A percentile compares a stretch with the other conserved stretches of the same genome.
Evolutionary conservation across 495 filamentous ascomycete genomes (phyloP).

Genomic region (Penicillium paxilli): DNA sequence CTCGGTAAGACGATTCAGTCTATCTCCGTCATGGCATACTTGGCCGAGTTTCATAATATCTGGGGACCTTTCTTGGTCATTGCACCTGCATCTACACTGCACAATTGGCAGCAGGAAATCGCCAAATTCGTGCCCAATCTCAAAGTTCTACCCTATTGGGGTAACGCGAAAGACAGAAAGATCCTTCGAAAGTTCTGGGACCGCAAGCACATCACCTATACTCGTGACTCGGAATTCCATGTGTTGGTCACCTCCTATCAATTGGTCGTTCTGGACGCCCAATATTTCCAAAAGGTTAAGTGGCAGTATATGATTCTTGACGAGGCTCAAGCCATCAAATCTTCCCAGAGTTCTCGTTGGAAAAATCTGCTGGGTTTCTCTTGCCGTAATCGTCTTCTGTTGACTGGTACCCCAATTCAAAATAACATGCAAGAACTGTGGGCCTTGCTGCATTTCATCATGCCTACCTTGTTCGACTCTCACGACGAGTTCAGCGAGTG

Average conservation of each 20-base stretch:
- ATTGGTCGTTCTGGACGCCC: constrained; percentile 89
- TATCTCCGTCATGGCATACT: constrained; percentile 98
- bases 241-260: constrained; percentile 97
- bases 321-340: constrained; percentile 98
- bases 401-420: constrained; percentile 97
- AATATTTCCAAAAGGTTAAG: constrained; percentile 97
- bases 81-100: constrained; percentile 90
- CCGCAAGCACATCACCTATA: constrained; percentile 93
- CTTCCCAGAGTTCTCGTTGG: constrained; percentile 93
- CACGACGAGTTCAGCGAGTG: constrained; percentile 99
- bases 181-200: constrained; percentile 99
- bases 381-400: constrained; percentile 90
- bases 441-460: constrained; percentile 98
- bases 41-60: constrained; percentile 94
- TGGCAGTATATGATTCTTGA: constrained; percentile 96
- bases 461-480: constrained; percentile 96
- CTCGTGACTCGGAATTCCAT: constrained; percentile 88
- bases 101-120: constrained; percentile 99
- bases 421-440: constrained; percentile 99
- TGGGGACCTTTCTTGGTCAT: constrained; percentile 99
- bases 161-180: constrained; percentile 90
- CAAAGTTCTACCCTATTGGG: constrained; percentile 97
- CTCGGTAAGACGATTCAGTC: constrained; percentile 98
- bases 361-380: constrained; percentile 92
- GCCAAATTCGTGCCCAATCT: constrained; percentile 88